Evolutionary conservation across 164 flowering plant species (phyloP).

Genomic region (Stephania cephalantha): DNA sequence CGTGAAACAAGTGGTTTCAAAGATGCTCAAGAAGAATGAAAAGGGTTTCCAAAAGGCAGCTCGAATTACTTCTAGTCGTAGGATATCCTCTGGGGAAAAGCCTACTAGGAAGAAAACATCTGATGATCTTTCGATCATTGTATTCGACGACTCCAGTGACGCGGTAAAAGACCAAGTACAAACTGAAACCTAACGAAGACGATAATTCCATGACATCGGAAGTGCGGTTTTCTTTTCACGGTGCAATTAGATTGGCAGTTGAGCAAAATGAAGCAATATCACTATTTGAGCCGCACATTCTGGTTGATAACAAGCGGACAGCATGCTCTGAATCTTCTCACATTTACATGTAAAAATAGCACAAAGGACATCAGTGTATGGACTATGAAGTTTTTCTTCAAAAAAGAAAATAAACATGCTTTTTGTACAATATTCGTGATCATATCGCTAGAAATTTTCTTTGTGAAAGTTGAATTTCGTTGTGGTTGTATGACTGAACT

Average conservation of each 20-base stretch:
- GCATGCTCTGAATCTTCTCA: constrained; percentile 3
- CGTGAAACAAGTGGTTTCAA: constrained; percentile 48
- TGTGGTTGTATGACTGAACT: constrained; percentile 56
- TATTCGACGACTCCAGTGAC: neutral
- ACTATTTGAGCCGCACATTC: neutral
- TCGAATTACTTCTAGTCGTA: constrained; percentile 1
- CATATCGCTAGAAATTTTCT: constrained; percentile 64
- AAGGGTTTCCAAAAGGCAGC: constrained; percentile 21
- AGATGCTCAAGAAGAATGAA: constrained; percentile 37
- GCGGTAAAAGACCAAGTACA: neutral
- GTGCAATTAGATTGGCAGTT: neutral
- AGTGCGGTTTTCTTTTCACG: neutral
- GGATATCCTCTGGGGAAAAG: constrained; percentile 1
- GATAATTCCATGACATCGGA: neutral
- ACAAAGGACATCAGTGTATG: neutral
- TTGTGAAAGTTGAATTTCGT: constrained; percentile 87
- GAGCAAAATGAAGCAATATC: neutral
- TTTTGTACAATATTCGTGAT: neutral
- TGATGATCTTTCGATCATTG: neutral
- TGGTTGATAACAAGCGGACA: neutral
- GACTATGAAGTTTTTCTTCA: constrained; percentile 1
- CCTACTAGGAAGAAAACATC: constrained; percentile 2
- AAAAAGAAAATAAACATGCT: neutral
- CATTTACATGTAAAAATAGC: neutral
- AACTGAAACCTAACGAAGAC: neutral